These are phyloP conservation scores for Zymoseptoria tritici DNA, from an alignment of 2,329 filamentous ascomycete species.

Conservation along the genomic window DNA sequence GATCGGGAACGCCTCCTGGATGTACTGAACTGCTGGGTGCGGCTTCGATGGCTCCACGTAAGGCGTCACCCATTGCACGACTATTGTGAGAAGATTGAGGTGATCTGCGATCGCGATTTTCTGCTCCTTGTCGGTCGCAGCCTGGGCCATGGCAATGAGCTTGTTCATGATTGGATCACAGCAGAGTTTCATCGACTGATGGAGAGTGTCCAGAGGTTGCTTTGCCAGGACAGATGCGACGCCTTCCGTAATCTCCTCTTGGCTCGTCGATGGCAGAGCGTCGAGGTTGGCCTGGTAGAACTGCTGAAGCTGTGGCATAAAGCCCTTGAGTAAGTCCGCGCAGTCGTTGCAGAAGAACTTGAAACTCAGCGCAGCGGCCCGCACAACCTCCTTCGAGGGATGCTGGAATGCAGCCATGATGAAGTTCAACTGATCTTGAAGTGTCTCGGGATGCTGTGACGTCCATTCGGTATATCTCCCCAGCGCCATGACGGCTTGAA, in stretches of 20 bases:
- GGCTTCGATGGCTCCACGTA: constrained; percentile 63
- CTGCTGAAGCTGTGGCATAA: constrained; percentile 76
- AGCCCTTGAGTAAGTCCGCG: constrained; percentile 72
- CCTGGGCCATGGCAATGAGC: constrained; percentile 79
- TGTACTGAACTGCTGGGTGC: constrained; percentile 92
- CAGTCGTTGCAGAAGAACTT: constrained; percentile 97
- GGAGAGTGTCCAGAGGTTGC: constrained; percentile 72
- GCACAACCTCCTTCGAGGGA: constrained; percentile 79
- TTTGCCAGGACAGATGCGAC: constrained; percentile 86
- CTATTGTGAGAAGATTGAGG: constrained; percentile 83
- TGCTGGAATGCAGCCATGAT: constrained; percentile 90
- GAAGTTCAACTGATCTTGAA: constrained; percentile 89
- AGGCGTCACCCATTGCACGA: constrained; percentile 71
- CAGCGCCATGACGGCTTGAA: constrained; percentile 95
- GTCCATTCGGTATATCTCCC: constrained; percentile 98
- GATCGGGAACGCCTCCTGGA: constrained; percentile 85
- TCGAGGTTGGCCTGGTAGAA: constrained; percentile 91
- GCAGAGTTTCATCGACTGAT: constrained; percentile 81
- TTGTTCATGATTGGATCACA: constrained; percentile 83
- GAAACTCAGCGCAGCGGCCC: constrained; percentile 86
- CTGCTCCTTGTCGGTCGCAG: constrained; percentile 71
- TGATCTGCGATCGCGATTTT: constrained; percentile 91
- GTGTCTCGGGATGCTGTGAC: constrained; percentile 80
- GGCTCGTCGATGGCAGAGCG: constrained; percentile 73
- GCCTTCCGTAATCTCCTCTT: constrained; percentile 94